Conservation (phyloP, 2,329 filamentous ascomycete species). For the Colletotrichum sp. region DNA sequence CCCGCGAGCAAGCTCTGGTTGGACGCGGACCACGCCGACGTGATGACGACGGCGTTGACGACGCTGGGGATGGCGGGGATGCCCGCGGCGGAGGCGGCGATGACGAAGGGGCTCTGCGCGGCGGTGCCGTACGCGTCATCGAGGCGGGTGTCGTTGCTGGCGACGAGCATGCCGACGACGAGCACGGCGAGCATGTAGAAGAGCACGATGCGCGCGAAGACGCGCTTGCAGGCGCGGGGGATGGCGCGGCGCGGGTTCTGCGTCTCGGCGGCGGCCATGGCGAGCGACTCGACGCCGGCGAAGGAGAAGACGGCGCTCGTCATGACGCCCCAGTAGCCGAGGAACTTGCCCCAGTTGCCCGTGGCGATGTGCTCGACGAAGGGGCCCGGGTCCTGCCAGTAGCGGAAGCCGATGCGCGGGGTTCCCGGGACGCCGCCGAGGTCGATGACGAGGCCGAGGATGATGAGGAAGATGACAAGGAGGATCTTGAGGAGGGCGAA, state of each 20-base stretch:
- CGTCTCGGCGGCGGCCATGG: constrained; percentile 30
- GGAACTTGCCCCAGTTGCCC: constrained; percentile 32
- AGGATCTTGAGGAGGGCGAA: constrained; percentile 58
- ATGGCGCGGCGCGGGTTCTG: constrained; percentile 51
- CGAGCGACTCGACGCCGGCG: constrained; percentile 26
- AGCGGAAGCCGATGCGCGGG: constrained; percentile 25
- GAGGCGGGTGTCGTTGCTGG: constrained; percentile 55
- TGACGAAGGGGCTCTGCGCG: constrained; percentile 55
- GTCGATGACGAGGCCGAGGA: constrained; percentile 56
- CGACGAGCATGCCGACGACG: constrained; percentile 58
- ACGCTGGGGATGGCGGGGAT: constrained; percentile 58
- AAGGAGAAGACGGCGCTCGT: constrained; percentile 28
- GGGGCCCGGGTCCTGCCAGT: constrained; percentile 37
- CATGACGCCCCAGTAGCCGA: constrained; percentile 30
- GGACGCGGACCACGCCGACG: constrained; percentile 54
- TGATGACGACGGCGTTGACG: constrained; percentile 60
- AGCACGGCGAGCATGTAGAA: constrained; percentile 56
- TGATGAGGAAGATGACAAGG: constrained; percentile 65
- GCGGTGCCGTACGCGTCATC: constrained; percentile 53
- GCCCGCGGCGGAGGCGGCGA: constrained; percentile 56
- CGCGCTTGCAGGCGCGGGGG: constrained; percentile 28
- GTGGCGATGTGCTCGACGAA: constrained; percentile 67
- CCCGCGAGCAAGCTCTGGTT: constrained; percentile 62
- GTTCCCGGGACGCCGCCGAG: constrained; percentile 32
- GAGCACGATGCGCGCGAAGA: constrained; percentile 30